These are phyloP conservation scores for Calonectria pauciramosa DNA, from an alignment of 2,329 filamentous ascomycete genomes.

Conservation along the genomic window DNA sequence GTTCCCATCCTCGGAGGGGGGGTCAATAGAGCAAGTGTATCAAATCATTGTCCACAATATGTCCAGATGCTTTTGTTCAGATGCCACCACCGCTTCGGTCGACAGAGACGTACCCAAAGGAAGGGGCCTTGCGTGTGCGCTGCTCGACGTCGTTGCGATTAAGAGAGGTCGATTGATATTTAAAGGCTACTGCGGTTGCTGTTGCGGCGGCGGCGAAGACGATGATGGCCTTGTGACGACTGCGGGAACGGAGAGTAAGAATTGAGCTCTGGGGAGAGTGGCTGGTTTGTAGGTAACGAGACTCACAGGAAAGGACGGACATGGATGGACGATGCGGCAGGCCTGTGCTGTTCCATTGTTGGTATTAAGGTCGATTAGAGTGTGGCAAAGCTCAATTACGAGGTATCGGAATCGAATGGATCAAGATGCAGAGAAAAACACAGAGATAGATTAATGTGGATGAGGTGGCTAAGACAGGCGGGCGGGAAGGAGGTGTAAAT, in stretches of 20 bases:
- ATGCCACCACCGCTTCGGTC: conserved; percentile 65
- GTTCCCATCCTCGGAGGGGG: not conserved
- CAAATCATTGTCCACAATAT: too few relatives aligned
- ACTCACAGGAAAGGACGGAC: conserved; percentile 42
- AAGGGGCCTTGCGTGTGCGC: conserved; percentile 50
- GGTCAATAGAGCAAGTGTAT: not conserved
- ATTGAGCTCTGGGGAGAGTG: not conserved
- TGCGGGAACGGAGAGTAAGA: conserved; percentile 32
- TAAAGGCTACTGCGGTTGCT: conserved; percentile 46
- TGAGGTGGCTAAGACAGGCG: not conserved
- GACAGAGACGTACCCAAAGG: conserved; percentile 63
- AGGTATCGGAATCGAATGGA: not conserved
- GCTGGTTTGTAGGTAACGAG: not conserved
- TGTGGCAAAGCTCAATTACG: not conserved
- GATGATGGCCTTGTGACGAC: conserved; percentile 56
- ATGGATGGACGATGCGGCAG: conserved; percentile 29
- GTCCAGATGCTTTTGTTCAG: conserved; percentile 33
- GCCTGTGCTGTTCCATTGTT: conserved; percentile 30
- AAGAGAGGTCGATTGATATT: conserved; percentile 53
- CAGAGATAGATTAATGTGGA: too few relatives aligned
- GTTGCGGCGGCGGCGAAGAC: conserved; percentile 50
- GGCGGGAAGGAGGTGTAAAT: not conserved
- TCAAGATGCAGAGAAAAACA: not conserved
- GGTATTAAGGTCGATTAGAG: not conserved
- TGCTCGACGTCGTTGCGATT: conserved; percentile 60